These are phyloP conservation scores for Cladophialophora bantiana DNA, from an alignment of 2,329 filamentous ascomycete genomes.

Conservation along the genomic window DNA sequence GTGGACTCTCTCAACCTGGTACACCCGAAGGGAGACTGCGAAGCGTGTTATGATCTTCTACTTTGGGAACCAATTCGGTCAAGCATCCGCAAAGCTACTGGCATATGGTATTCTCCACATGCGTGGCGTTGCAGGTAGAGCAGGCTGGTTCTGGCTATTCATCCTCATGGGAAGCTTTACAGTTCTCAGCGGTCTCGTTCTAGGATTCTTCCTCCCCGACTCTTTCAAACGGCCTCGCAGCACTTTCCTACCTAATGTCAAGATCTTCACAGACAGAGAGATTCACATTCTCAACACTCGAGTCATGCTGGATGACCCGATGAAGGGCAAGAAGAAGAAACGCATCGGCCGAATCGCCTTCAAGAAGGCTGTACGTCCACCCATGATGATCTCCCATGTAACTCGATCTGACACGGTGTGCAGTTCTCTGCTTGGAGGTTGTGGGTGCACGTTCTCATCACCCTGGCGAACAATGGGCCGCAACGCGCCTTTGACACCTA, in stretches of 20 bases:
- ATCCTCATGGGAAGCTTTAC: slow-evolving; percentile 62
- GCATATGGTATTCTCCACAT: slow-evolving; percentile 56
- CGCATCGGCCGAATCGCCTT: slow-evolving; percentile 55
- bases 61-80: slow-evolving; percentile 63
- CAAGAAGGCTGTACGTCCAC: slow-evolving; percentile 49
- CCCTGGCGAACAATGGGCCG: slow-evolving; percentile 58
- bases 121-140: slow-evolving; percentile 54
- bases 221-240: slow-evolving; percentile 54
- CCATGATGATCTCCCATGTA: slow-evolving; percentile 38
- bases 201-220: slow-evolving; percentile 56
- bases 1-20: slow-evolving; percentile 63
- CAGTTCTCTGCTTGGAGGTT: slow-evolving; percentile 60
- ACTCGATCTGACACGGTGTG: not conserved
- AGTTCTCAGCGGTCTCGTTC: slow-evolving; percentile 49
- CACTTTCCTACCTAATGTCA: slow-evolving; percentile 48
- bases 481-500: slow-evolving; percentile 58
- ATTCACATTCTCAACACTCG: slow-evolving; percentile 52
- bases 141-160: slow-evolving; percentile 67
- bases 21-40: slow-evolving; percentile 60
- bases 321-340: slow-evolving; percentile 53
- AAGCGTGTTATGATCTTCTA: slow-evolving; percentile 63
- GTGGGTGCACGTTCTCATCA: slow-evolving; percentile 61
- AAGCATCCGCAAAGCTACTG: slow-evolving; percentile 51
- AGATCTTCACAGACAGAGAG: slow-evolving; percentile 53
- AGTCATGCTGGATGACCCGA: slow-evolving; percentile 54